A percentile compares a stretch with the other conserved stretches of the same genome.
Conservation (phyloP, 2,329 filamentous ascomycete genomes). For the Elsinoe necatrix region DNA sequence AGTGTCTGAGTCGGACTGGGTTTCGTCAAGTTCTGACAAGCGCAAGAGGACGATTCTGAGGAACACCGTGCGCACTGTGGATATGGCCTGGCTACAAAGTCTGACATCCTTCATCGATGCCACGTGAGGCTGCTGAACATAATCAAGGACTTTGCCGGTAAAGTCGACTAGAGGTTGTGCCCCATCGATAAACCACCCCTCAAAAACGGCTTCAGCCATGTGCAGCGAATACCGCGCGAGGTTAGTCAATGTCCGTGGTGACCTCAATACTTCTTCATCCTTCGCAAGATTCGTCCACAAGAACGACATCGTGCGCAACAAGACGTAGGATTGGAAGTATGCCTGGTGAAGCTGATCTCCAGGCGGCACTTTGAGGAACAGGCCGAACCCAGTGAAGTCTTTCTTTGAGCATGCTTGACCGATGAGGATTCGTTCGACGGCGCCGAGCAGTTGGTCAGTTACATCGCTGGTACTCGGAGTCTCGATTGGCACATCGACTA, state of each 20-base stretch:
- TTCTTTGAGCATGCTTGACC: conserved; percentile 80
- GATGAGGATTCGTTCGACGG: conserved; percentile 71
- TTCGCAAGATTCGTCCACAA: conserved; percentile 62
- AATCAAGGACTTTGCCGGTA: conserved; percentile 74
- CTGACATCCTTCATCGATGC: conserved; percentile 75
- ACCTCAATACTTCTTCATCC: conserved; percentile 63
- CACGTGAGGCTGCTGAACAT: conserved; percentile 77
- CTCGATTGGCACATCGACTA: conserved; percentile 39
- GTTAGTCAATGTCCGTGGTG: conserved; percentile 80
- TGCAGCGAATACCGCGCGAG: conserved; percentile 72
- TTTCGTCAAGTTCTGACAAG: conserved; percentile 72
- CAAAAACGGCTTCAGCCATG: conserved; percentile 82
- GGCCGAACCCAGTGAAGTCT: conserved; percentile 78
- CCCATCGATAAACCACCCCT: conserved; percentile 92
- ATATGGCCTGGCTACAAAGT: conserved; percentile 78
- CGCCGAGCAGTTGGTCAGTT: conserved; percentile 66
- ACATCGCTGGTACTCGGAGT: conserved; percentile 57
- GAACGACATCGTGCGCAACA: conserved; percentile 65
- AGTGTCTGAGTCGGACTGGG: conserved; percentile 53
- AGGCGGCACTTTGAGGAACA: conserved; percentile 82
- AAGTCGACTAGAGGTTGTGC: conserved; percentile 79
- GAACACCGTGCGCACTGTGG: conserved; percentile 66
- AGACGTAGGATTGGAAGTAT: conserved; percentile 85
- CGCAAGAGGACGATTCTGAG: conserved; percentile 70
- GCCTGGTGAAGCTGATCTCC: conserved; percentile 92